Evolutionary conservation across 2,329 filamentous ascomycete genomes (phyloP).

Genomic region (Knufia petricola): DNA sequence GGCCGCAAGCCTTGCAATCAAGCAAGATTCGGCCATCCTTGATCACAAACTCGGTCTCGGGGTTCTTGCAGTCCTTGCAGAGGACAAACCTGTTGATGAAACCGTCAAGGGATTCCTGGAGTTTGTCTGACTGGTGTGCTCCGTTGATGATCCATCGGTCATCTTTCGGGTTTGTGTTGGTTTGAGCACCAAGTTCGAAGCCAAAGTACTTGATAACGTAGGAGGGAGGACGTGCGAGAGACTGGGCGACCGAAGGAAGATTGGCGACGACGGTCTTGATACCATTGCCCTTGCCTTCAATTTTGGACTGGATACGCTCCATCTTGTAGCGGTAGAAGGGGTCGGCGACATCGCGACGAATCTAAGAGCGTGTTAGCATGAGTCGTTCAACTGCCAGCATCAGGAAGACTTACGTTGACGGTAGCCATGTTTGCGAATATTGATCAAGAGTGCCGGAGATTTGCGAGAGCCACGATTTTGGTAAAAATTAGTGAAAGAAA

Average conservation of each 20-base stretch:
- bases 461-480: constrained; percentile 9
- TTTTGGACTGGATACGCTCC: constrained; percentile 97
- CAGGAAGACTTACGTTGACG: constrained; percentile 78
- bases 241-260: constrained; percentile 82
- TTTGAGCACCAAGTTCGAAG: constrained; percentile 96
- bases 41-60: constrained; percentile 91
- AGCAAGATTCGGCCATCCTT: constrained; percentile 86
- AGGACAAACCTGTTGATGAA: constrained; percentile 99
- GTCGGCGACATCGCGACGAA: constrained; percentile 70
- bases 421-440: constrained; percentile 72
- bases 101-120: constrained; percentile 95
- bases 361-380: constrained; percentile 13
- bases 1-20: constrained; percentile 97
- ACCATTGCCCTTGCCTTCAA: constrained; percentile 98
- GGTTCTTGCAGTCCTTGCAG: constrained; percentile 99
- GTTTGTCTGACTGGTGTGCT: constrained; percentile 85
- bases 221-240: constrained; percentile 80
- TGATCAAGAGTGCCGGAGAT: constrained; percentile 9
- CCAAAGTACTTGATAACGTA: constrained; percentile 99
- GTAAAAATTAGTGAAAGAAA: constrained; percentile 22
- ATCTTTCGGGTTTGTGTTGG: constrained; percentile 92
- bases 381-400: neutral
- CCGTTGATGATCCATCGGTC: constrained; percentile 99
- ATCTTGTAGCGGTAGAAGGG: constrained; percentile 99
- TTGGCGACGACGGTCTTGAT: constrained; percentile 99